Evolutionary conservation across 768 basidiomycete species (phyloP).

Genomic region (Tylopilus balloui): DNA sequence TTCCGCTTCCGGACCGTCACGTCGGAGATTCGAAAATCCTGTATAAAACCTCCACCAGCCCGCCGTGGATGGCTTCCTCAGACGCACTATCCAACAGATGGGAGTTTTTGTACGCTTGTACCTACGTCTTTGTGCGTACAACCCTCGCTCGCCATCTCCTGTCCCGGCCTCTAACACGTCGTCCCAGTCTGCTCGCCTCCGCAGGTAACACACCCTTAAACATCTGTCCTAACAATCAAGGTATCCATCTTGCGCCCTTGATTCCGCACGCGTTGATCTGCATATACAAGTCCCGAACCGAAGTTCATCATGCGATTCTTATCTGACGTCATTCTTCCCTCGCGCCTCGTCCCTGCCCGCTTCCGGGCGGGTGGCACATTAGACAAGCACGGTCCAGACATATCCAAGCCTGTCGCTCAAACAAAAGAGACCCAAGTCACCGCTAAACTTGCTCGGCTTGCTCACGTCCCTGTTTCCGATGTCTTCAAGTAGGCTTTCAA

Average conservation of each 20-base stretch:
- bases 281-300: conserved; percentile 8
- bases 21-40: conserved; percentile 26
- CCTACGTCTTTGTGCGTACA: conserved; percentile 26
- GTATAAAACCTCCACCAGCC: conserved; percentile 17
- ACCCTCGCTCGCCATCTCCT: neutral
- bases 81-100: conserved; percentile 31
- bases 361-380: conserved; percentile 12
- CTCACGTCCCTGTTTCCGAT: conserved; percentile 19
- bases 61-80: conserved; percentile 5
- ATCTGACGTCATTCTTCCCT: conserved; percentile 19
- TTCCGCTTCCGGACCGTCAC: conserved; percentile 18
- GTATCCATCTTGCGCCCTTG: conserved; percentile 5
- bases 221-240: conserved; percentile 9
- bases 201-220: conserved; percentile 31
- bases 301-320: conserved; percentile 22
- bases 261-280: conserved; percentile 4
- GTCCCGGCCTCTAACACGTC: conserved; percentile 7
- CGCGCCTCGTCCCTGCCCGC: conserved; percentile 19
- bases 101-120: conserved; percentile 30
- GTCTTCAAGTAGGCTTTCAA: conserved; percentile 23
- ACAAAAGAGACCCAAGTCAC: conserved; percentile 22
- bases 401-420: conserved; percentile 10
- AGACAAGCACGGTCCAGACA: conserved; percentile 26
- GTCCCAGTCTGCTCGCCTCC: conserved; percentile 22
- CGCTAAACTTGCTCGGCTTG: conserved; percentile 24